A percentile compares a stretch with the other conserved stretches of the same genome.
These are phyloP conservation scores for Lagenaria siceraria DNA, from an alignment of 306 rosid genomes.

Conservation along the genomic window DNA sequence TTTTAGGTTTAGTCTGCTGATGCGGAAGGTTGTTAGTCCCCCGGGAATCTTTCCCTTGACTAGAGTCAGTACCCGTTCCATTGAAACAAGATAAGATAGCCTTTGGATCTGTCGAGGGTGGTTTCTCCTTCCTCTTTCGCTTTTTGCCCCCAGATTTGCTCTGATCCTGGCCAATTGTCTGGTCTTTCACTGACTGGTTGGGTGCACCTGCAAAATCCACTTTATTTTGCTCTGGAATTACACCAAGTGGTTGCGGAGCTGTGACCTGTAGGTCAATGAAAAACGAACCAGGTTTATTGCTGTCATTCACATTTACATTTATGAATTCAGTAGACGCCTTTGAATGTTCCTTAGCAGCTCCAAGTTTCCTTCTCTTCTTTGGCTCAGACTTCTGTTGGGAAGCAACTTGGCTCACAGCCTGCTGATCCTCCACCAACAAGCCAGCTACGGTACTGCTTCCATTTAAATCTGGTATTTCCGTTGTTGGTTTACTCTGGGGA, in stretches of 20 bases:
- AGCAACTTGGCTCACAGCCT: conserved; percentile 8
- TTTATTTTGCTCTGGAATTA: neutral
- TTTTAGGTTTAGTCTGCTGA: conserved; percentile 25
- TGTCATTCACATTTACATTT: conserved; percentile 9
- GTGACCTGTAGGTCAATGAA: conserved; percentile 23
- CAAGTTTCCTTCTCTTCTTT: conserved; percentile 24
- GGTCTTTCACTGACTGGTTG: neutral
- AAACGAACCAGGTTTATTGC: conserved; percentile 20
- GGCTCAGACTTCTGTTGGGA: conserved; percentile 23
- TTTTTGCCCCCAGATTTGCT: conserved; percentile 16
- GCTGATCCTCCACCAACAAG: conserved; percentile 3
- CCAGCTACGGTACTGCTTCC: conserved; percentile 15
- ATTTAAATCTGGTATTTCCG: conserved; percentile 35
- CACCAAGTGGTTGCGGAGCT: neutral
- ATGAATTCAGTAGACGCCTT: conserved; percentile 7
- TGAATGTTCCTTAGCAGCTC: conserved; percentile 10
- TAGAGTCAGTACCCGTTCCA: conserved; percentile 25
- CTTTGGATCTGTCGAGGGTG: conserved; percentile 14
- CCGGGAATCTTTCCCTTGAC: conserved; percentile 16
- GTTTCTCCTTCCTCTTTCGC: conserved; percentile 34
- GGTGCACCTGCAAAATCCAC: neutral
- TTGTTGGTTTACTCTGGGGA: conserved; percentile 21
- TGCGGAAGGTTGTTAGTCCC: conserved; percentile 8
- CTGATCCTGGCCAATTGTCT: conserved; percentile 2
- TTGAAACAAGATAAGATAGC: conserved; percentile 35